phyloP scores from a whole-genome alignment of 2,329 filamentous ascomycete species.

The Claviceps paspali region DNA sequence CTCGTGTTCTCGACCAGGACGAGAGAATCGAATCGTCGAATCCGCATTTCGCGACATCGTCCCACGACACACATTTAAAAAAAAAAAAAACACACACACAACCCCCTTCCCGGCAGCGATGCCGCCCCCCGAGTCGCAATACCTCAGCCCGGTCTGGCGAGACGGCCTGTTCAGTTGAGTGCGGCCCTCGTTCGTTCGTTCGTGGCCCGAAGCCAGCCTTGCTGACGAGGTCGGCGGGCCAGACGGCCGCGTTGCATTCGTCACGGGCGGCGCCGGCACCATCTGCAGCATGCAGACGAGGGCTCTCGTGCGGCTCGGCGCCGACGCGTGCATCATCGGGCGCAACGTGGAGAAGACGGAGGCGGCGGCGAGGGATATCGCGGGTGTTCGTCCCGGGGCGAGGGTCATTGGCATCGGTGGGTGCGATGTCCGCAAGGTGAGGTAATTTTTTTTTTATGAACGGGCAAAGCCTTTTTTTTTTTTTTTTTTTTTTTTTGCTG shows the following conservation, averaged over 20 bases:
- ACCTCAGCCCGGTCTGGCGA: constrained; percentile 70
- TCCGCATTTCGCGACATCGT: too few relatives aligned
- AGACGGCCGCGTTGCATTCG: constrained; percentile 85
- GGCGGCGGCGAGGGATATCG: constrained; percentile 63
- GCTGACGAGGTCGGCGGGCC: constrained; percentile 4
- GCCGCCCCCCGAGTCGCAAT: constrained; percentile 56
- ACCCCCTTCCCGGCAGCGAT: constrained; percentile 30
- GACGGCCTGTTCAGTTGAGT: constrained; percentile 67
- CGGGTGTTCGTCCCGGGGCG: constrained; percentile 58
- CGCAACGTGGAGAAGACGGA: constrained; percentile 83
- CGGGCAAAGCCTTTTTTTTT: too few relatives aligned
- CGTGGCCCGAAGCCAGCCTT: too few relatives aligned
- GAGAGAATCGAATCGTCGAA: too few relatives aligned
- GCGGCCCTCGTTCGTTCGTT: too few relatives aligned
- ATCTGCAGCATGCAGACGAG: constrained; percentile 92
- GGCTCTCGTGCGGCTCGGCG: constrained; percentile 79
- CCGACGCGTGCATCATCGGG: constrained; percentile 86
- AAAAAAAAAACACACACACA: not conserved
- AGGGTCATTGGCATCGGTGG: constrained; percentile 79
- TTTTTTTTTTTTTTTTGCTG: not conserved
- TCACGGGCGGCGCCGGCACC: constrained; percentile 82
- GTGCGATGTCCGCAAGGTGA: constrained; percentile 60
- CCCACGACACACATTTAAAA: too few relatives aligned
- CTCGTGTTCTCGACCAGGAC: too few relatives aligned
- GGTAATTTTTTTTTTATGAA: too few relatives aligned